These are phyloP conservation scores for Lithohypha guttulata DNA, from an alignment of 2,329 filamentous ascomycete species.

Conservation along the genomic window DNA sequence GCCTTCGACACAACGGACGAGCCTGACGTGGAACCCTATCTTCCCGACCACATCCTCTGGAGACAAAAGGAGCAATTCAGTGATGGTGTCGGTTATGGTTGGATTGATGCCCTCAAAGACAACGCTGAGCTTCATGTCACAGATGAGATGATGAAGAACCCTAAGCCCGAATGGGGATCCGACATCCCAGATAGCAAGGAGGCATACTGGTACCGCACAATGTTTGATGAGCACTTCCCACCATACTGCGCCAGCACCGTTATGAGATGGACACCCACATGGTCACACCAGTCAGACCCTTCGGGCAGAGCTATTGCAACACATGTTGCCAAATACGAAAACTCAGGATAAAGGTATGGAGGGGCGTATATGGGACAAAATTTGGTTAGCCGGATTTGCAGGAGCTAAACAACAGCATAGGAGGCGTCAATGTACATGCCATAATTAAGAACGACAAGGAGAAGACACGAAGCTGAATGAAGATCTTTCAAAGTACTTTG, in stretches of 20 bases:
- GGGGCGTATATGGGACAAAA: too few relatives aligned
- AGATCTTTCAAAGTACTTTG: too few relatives aligned
- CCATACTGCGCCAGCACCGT: slow-evolving; percentile 83
- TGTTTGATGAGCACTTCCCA: slow-evolving; percentile 99
- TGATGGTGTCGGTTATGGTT: slow-evolving; percentile 95
- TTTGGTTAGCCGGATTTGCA: too few relatives aligned
- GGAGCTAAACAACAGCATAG: too few relatives aligned
- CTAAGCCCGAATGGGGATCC: slow-evolving; percentile 86
- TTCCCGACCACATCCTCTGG: slow-evolving; percentile 95
- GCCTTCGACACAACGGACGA: slow-evolving; percentile 91
- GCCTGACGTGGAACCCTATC: slow-evolving; percentile 68
- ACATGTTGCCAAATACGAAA: slow-evolving; percentile 61
- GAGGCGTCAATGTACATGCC: too few relatives aligned
- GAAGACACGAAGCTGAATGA: too few relatives aligned
- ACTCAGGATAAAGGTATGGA: slow-evolving; percentile 10
- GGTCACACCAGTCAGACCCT: slow-evolving; percentile 92
- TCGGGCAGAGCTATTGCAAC: slow-evolving; percentile 75
- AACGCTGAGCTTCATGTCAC: slow-evolving; percentile 80
- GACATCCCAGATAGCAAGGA: slow-evolving; percentile 96
- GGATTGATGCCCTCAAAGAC: slow-evolving; percentile 97
- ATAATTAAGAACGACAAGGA: too few relatives aligned
- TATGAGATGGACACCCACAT: slow-evolving; percentile 92
- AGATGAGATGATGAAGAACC: slow-evolving; percentile 97
- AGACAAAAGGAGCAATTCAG: slow-evolving; percentile 99
- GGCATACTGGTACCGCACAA: slow-evolving; percentile 95